Evolutionary conservation across 129 eudicot species (phyloP).

Genomic region (Pseudognaphalium luteoalbum): DNA sequence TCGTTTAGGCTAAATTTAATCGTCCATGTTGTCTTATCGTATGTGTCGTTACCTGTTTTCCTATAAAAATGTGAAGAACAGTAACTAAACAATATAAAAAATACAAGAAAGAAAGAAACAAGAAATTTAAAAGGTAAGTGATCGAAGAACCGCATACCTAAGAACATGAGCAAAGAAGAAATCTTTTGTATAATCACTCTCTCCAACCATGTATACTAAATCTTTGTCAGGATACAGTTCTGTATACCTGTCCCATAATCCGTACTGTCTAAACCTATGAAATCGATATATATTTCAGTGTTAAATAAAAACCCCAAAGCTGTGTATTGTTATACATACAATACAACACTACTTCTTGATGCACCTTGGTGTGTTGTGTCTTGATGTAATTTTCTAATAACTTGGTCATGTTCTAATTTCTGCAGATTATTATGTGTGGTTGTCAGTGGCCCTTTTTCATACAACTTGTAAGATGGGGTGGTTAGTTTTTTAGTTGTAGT

Average conservation of each 20-base stretch:
- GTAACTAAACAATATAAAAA: background rate
- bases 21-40: constrained; percentile 64
- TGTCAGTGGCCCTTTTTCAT: too few relatives aligned
- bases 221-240: constrained; percentile 55
- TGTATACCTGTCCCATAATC: constrained; percentile 59
- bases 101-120: background rate
- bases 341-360: too few relatives aligned
- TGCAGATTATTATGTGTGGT: too few relatives aligned
- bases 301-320: too few relatives aligned
- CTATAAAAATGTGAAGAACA: constrained; percentile 23
- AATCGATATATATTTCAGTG: background rate
- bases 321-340: too few relatives aligned
- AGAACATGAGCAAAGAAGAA: constrained; percentile 70
- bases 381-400: too few relatives aligned
- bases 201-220: constrained; percentile 51
- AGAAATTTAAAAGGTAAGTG: too few relatives aligned
- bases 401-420: too few relatives aligned
- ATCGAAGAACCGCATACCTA: constrained; percentile 34
- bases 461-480: too few relatives aligned
- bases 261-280: constrained; percentile 71
- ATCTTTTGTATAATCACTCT: constrained; percentile 47
- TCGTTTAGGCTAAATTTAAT: constrained; percentile 50
- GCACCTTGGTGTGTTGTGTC: too few relatives aligned
- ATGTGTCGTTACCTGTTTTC: constrained; percentile 33
- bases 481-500: too few relatives aligned